These are phyloP conservation scores for Cyberlindnera veronae DNA, from an alignment of 805 yeast genomes.

Conservation along the genomic window DNA sequence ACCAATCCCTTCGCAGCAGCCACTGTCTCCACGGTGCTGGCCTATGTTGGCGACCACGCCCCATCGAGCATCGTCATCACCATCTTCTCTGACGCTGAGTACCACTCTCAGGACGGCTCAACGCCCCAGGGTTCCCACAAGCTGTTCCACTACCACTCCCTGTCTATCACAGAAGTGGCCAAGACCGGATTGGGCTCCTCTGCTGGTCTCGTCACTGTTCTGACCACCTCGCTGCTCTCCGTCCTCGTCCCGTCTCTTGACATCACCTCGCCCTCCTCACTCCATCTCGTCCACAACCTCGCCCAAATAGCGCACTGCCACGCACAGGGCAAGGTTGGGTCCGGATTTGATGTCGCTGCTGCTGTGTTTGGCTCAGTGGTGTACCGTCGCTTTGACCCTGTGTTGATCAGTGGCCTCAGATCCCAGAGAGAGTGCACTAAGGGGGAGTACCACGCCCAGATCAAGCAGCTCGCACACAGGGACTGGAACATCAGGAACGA, in stretches of 20 bases:
- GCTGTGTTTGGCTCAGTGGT: constrained; percentile 89
- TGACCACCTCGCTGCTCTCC: constrained; percentile 65
- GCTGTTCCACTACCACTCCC: constrained; percentile 56
- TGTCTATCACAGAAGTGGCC: constrained; percentile 66
- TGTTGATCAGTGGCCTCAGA: constrained; percentile 38
- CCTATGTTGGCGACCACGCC: constrained; percentile 38
- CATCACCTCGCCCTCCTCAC: constrained; percentile 21
- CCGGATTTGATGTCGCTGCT: constrained; percentile 96
- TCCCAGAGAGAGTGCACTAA: constrained; percentile 24
- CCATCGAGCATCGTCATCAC: constrained; percentile 42
- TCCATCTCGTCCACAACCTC: constrained; percentile 63
- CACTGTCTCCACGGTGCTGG: constrained; percentile 51
- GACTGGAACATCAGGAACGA: constrained; percentile 62
- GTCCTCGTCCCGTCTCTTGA: constrained; percentile 38
- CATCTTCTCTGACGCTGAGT: constrained; percentile 82
- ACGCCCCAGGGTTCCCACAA: constrained; percentile 33
- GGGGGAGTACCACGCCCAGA: constrained; percentile 26
- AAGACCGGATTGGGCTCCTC: constrained; percentile 97
- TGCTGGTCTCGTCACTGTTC: constrained; percentile 85
- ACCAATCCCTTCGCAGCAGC: constrained; percentile 75
- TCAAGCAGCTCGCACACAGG: constrained; percentile 35
- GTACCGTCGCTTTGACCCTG: constrained; percentile 72
- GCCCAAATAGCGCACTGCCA: constrained; percentile 89
- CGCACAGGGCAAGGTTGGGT: constrained; percentile 94
- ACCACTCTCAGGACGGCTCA: constrained; percentile 71